Conservation (phyloP, 2,329 filamentous ascomycete genomes). For the Alternaria sp. region DNA sequence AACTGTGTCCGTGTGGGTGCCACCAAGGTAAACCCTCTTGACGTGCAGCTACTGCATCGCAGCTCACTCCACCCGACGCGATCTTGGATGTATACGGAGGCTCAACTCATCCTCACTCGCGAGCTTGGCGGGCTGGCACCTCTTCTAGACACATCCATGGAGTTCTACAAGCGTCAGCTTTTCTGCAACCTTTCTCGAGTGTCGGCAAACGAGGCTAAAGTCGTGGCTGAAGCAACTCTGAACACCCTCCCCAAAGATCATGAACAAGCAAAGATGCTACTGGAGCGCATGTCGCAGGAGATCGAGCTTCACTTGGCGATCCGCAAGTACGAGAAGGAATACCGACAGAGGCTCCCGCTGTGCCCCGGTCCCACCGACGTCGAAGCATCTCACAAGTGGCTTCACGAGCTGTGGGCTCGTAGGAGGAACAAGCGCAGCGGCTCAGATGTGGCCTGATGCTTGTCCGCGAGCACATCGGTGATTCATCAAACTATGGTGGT, state of each 20-base stretch:
- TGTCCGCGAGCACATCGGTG: neutral
- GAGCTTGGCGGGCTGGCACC: conserved; percentile 28
- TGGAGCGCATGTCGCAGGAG: conserved; percentile 29
- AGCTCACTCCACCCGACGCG: conserved; percentile 23
- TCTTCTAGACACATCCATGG: conserved; percentile 21
- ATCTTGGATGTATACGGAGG: conserved; percentile 36
- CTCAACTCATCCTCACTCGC: conserved; percentile 25
- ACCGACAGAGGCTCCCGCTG: conserved; percentile 30
- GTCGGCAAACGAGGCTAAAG: conserved; percentile 7
- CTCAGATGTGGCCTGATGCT: conserved; percentile 6
- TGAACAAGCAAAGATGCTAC: conserved; percentile 15
- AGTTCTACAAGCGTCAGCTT: conserved; percentile 32
- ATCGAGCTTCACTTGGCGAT: conserved; percentile 24
- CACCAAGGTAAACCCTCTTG: conserved; percentile 30
- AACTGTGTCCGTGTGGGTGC: conserved; percentile 23
- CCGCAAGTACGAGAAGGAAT: conserved; percentile 29
- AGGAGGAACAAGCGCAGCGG: conserved; percentile 29
- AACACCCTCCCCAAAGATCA: neutral
- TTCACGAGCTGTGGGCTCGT: conserved; percentile 25
- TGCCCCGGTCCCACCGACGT: conserved; percentile 32
- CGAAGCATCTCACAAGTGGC: conserved; percentile 31
- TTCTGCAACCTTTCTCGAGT: conserved; percentile 24
- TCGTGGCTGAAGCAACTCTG: conserved; percentile 13
- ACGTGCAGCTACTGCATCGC: conserved; percentile 32
- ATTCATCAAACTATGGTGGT: neutral